Percentiles rank a stretch among this genome's conserved stretches.
Conservation (phyloP, 2,329 filamentous ascomycete species). For the Alternaria tenuissima region DNA sequence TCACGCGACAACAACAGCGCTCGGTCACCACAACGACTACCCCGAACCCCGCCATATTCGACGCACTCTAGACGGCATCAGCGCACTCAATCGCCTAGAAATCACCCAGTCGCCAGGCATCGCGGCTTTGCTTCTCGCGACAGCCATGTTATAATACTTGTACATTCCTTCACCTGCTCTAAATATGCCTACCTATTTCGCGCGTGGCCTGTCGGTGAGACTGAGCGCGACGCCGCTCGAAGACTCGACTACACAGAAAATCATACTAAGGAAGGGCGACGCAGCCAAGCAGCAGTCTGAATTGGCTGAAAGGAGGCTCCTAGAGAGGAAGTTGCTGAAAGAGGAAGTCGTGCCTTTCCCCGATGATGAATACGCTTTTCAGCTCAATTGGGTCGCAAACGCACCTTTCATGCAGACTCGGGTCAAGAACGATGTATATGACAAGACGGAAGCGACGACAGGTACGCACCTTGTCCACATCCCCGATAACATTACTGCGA, state of each 20-base stretch:
- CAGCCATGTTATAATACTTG: neutral
- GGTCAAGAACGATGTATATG: slow-evolving; percentile 10
- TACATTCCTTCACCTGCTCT: neutral
- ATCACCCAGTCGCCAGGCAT: neutral
- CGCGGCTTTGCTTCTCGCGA: neutral
- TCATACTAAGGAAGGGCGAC: slow-evolving; percentile 33
- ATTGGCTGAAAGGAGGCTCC: slow-evolving; percentile 29
- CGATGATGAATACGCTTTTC: slow-evolving; percentile 30
- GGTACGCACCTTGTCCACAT: neutral
- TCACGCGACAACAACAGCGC: slow-evolving; percentile 23
- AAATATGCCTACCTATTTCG: slow-evolving; percentile 45
- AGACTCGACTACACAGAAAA: slow-evolving; percentile 35
- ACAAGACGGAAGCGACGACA: neutral
- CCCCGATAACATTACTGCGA: neutral
- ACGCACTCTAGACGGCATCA: slow-evolving; percentile 3
- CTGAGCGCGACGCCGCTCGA: slow-evolving; percentile 37
- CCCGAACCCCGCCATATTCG: slow-evolving; percentile 4
- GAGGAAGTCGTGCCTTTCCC: slow-evolving; percentile 39
- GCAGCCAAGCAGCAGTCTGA: slow-evolving; percentile 30
- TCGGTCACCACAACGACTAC: slow-evolving; percentile 7
- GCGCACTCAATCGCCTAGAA: neutral
- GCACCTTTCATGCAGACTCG: slow-evolving; percentile 46
- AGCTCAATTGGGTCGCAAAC: slow-evolving; percentile 41
- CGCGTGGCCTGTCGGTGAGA: slow-evolving; percentile 35
- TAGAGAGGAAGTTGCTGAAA: slow-evolving; percentile 26